Conservation (phyloP, 2,329 filamentous ascomycete genomes). For the Fusarium virguliforme region DNA sequence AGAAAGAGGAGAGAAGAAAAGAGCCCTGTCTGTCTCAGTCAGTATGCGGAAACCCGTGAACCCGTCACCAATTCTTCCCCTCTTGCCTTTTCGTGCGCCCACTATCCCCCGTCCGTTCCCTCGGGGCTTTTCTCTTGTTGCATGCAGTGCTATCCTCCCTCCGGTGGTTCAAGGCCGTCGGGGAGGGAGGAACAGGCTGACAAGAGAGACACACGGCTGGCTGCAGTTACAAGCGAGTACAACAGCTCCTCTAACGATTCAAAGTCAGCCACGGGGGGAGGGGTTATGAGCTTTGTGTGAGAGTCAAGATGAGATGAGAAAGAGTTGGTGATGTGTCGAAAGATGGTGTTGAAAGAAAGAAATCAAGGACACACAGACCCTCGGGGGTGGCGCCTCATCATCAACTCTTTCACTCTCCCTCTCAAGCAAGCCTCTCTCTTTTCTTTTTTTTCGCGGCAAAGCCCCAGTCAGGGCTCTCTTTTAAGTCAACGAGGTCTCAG, state of each 20-base stretch:
- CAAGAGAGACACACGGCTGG: constrained; percentile 21
- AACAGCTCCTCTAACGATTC: constrained; percentile 7
- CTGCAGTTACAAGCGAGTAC: constrained; percentile 17
- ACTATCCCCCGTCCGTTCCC: constrained; percentile 27
- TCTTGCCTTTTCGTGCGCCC: constrained; percentile 34
- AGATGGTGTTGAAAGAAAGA: constrained; percentile 11
- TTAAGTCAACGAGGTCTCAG: constrained; percentile 33
- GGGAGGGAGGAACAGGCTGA: constrained; percentile 10
- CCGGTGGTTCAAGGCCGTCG: constrained; percentile 15
- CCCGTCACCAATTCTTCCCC: not conserved
- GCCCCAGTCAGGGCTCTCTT: constrained; percentile 18
- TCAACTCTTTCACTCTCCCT: constrained; percentile 10
- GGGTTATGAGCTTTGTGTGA: constrained; percentile 17
- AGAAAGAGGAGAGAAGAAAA: constrained; percentile 17
- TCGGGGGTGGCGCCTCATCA: constrained; percentile 38
- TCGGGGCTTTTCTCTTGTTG: constrained; percentile 35
- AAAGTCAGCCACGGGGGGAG: constrained; percentile 5
- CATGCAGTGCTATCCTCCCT: constrained; percentile 16
- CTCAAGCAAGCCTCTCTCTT: constrained; percentile 5
- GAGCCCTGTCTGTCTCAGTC: constrained; percentile 34
- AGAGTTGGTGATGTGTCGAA: constrained; percentile 20
- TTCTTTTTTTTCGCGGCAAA: not conserved
- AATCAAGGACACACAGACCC: constrained; percentile 12
- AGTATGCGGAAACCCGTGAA: constrained; percentile 24
- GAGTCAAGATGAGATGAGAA: constrained; percentile 22